A percentile compares a stretch with the other conserved stretches of the same genome.
Evolutionary conservation across 306 rosid species (phyloP).

Genomic region (Canavalia gladiata): DNA sequence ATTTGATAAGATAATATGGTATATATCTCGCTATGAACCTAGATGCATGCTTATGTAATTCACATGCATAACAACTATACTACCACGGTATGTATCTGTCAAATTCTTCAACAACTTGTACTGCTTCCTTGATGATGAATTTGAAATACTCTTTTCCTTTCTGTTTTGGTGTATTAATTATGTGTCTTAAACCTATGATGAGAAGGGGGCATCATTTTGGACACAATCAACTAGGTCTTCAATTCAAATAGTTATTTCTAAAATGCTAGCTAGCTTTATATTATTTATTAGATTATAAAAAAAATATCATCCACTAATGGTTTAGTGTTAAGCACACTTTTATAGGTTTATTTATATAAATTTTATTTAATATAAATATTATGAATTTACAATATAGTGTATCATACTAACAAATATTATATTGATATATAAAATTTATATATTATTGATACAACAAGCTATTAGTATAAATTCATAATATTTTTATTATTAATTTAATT

Average conservation of each 20-base stretch:
- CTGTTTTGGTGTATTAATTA: neutral
- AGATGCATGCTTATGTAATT: constrained; percentile 40
- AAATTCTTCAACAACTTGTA: constrained; percentile 8
- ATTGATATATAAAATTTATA: no score
- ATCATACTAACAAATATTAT: no score
- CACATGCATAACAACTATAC: constrained; percentile 33
- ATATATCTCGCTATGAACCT: neutral
- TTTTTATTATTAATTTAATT: no score
- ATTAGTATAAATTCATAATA: no score
- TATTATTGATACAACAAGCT: no score
- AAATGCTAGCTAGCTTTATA: neutral
- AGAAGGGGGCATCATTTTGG: neutral
- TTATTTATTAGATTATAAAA: no score
- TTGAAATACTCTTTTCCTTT: neutral
- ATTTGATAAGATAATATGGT: constrained; percentile 38
- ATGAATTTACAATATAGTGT: no score
- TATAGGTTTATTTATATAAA: no score
- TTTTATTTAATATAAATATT: no score
- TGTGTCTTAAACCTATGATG: neutral
- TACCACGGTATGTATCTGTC: constrained; percentile 18
- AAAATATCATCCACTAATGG: neutral
- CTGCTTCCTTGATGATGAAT: constrained; percentile 8
- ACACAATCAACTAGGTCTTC: neutral
- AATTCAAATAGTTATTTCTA: neutral
- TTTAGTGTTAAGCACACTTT: no score